Conservation (phyloP, 371 early-diverging fungal species). For the Lichtheimia hyalospora region DNA sequence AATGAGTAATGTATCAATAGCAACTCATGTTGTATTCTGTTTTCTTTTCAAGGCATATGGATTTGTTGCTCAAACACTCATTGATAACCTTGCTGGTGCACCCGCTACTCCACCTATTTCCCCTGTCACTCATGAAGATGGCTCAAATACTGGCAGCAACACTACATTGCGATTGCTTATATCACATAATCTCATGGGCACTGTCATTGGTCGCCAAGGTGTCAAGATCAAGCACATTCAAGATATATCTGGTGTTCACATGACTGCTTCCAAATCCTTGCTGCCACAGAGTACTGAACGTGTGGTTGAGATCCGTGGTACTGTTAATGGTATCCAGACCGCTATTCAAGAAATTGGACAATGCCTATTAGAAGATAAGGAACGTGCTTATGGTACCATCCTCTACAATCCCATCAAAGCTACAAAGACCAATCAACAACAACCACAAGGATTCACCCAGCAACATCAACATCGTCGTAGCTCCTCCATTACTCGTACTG, state of each 20-base stretch:
- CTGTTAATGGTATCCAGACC: slow-evolving; percentile 64
- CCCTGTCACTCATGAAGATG: background rate
- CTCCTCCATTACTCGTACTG: slow-evolving; percentile 59
- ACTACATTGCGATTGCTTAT: slow-evolving; percentile 71
- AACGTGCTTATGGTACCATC: slow-evolving; percentile 46
- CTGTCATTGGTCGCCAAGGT: slow-evolving; percentile 86
- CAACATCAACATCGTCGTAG: slow-evolving; percentile 25
- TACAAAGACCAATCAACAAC: slow-evolving; percentile 15
- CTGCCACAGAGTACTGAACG: slow-evolving; percentile 87
- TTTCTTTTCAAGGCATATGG: slow-evolving; percentile 26
- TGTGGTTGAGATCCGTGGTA: slow-evolving; percentile 79
- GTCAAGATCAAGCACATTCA: slow-evolving; percentile 86
- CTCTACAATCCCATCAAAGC: slow-evolving; percentile 43
- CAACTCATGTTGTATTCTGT: too few species aligned
- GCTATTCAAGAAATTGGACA: slow-evolving; percentile 72
- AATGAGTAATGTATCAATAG: too few species aligned
- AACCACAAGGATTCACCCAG: slow-evolving; percentile 12
- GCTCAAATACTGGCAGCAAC: slow-evolving; percentile 1
- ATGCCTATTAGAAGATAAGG: slow-evolving; percentile 48
- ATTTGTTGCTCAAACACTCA: slow-evolving; percentile 75
- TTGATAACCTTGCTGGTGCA: slow-evolving; percentile 59
- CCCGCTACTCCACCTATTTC: slow-evolving; percentile 34
- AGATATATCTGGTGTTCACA: slow-evolving; percentile 76
- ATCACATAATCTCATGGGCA: slow-evolving; percentile 85
- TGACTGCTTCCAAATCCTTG: slow-evolving; percentile 84